Conservation (phyloP, 495 filamentous ascomycete species). For the Xylaria longipes region DNA sequence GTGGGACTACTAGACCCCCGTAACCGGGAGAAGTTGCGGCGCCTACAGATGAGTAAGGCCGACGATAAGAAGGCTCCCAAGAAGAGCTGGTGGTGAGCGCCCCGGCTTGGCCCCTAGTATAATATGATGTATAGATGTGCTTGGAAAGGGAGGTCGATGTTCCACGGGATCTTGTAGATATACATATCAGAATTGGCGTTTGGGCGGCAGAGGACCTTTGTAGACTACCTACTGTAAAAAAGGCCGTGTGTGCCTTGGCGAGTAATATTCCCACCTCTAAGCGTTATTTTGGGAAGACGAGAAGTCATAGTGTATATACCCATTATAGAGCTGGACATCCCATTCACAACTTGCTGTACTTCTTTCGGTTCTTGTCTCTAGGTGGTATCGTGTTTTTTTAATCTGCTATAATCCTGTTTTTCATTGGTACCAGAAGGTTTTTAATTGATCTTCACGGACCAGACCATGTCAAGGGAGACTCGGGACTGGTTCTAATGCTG, state of each 20-base stretch:
- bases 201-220: not conserved
- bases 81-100: constrained; percentile 43
- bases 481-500: no score
- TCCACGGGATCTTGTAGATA: constrained; percentile 10
- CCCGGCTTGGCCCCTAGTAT: not conserved
- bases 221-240: not conserved
- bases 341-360: not conserved
- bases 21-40: constrained; percentile 53
- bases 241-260: not conserved
- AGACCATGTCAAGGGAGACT: no score
- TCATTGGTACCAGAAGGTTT: not conserved
- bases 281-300: not conserved
- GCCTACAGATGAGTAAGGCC: constrained; percentile 53
- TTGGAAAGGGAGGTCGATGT: not conserved
- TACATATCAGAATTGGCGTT: constrained; percentile 11
- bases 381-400: not conserved
- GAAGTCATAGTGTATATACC: constrained; percentile 24
- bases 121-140: not conserved
- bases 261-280: constrained; percentile 20
- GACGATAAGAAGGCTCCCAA: constrained; percentile 38
- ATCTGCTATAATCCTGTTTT: not conserved
- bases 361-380: not conserved
- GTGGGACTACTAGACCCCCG: constrained; percentile 50
- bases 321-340: constrained; percentile 16
- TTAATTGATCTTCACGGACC: no score